These are phyloP conservation scores for Chrysoporthe cubensis DNA, from an alignment of 2,329 filamentous ascomycete species.

Conservation along the genomic window DNA sequence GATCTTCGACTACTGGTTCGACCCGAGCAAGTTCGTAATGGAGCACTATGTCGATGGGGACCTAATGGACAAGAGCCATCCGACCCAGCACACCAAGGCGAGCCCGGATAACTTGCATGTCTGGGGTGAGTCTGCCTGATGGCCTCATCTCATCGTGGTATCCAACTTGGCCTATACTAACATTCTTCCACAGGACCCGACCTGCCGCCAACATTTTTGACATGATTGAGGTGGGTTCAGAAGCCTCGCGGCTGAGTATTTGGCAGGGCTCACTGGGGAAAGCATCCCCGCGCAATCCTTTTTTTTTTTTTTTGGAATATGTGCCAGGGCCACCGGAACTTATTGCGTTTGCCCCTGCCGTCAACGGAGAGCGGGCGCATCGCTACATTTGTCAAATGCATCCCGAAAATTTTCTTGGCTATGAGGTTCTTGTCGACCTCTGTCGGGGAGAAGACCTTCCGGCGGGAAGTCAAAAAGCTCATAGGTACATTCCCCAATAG, in stretches of 20 bases:
- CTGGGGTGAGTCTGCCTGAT: slow-evolving; percentile 43
- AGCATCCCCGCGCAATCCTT: neutral
- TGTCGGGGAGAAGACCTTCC: too few species aligned
- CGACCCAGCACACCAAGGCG: slow-evolving; percentile 46
- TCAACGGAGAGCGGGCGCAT: too few species aligned
- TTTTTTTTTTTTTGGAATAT: neutral
- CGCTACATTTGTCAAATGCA: too few species aligned
- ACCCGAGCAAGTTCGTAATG: slow-evolving; percentile 65
- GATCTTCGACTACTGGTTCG: slow-evolving; percentile 76
- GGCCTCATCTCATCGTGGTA: too few species aligned
- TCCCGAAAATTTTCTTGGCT: too few species aligned
- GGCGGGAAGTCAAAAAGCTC: too few species aligned
- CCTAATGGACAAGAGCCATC: slow-evolving; percentile 59
- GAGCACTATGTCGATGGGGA: slow-evolving; percentile 76
- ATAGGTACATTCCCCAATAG: too few species aligned
- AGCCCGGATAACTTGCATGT: slow-evolving; percentile 49
- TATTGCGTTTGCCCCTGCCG: too few species aligned
- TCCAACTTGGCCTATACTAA: slow-evolving; percentile 1
- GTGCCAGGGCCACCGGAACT: neutral
- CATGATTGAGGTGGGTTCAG: neutral
- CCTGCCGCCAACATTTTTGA: slow-evolving; percentile 35
- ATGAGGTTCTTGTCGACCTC: too few species aligned
- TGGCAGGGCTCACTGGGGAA: neutral
- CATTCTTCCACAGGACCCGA: slow-evolving; percentile 33
- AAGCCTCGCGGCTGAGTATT: neutral